Conservation (phyloP, 2,329 filamentous ascomycete genomes). For the Colletotrichum acutatum region DNA sequence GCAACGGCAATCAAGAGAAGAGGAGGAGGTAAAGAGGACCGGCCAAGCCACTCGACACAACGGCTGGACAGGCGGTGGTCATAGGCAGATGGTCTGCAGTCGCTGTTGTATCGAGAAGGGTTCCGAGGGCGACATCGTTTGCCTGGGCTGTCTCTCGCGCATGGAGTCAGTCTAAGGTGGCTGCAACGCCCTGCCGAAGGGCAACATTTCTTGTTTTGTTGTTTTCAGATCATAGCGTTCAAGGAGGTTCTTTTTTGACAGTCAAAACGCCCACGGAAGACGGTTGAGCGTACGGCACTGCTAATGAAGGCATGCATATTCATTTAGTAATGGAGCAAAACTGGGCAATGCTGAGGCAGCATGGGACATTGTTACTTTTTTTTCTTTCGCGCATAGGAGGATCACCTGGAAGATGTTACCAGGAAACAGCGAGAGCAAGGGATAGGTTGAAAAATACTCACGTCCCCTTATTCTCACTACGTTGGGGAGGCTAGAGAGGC, state of each 20-base stretch:
- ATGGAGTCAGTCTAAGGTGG: constrained; percentile 50
- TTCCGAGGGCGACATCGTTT: constrained; percentile 72
- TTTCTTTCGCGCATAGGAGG: background rate
- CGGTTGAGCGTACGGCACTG: constrained; percentile 5
- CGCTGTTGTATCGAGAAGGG: constrained; percentile 76
- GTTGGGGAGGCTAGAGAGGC: background rate
- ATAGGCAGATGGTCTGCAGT: constrained; percentile 70
- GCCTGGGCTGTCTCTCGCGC: constrained; percentile 68
- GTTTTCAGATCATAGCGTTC: constrained; percentile 7
- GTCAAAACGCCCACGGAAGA: background rate
- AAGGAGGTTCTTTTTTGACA: background rate
- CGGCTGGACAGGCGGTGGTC: constrained; percentile 55
- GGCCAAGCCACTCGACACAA: constrained; percentile 11
- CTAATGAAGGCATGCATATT: constrained; percentile 32
- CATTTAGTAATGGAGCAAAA: constrained; percentile 8
- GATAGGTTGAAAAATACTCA: background rate
- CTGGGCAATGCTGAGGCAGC: constrained; percentile 20
- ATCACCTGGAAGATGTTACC: background rate
- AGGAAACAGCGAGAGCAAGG: background rate
- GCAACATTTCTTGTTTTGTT: background rate
- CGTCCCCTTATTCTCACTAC: background rate
- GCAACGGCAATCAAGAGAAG: constrained; percentile 25
- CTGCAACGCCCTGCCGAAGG: background rate
- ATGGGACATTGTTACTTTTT: background rate
- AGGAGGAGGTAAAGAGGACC: constrained; percentile 9